Base-by-base conservation (phyloP, 2,329 filamentous ascomycete genomes). In the Aspergillus jensenii region DNA sequence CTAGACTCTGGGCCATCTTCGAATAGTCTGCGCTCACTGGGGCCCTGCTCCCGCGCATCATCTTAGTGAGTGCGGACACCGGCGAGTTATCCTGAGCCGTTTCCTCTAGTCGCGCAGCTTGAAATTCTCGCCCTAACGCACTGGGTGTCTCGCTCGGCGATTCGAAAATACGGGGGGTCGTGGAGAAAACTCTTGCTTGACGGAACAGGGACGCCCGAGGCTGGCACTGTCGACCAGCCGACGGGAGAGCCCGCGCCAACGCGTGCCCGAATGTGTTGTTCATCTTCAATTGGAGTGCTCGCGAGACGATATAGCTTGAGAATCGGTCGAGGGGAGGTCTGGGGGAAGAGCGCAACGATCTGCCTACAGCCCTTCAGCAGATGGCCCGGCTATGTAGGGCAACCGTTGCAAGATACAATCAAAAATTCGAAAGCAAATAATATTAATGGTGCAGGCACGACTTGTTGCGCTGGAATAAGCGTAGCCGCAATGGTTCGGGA, bases 141-240 rank as follows among this genome's bases (percentile, higher is more conserved):
- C 62, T 62, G 39, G 55, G 58, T 55, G 62, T 60, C 15, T 67
- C 64, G 56, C 57, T 59, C 19, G 55, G 21, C 14, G 33, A 15
- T 12, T 37, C 11, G 19, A n/a, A 39, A n/a, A 31, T 55, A 63
- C 25, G 66, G 57, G 56, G 60, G 61, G 74, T 68, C 12, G 67
- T 68, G 1, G 76, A 77, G 53, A 79, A 74, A 1, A 64, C 58
- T 58, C 71, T 71, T 43, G 59, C 53, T 14, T 69, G 65, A 27
- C 61, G 60, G 49, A 68, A 41, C 6, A 60, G 56, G n/a, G 63
- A 56, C 4, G 62, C 37, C 53, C 61, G 63, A 15, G 66, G 46
- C 33, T 67, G 67, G 48, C 60, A 69, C 62, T 67, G 66, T 45
- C 70, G 71, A 60, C 64, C 65, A 62, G 69, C 46, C 39, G 71